phyloP scores from a whole-genome alignment of 2,329 filamentous ascomycete species.

The Alternaria gaisen region DNA sequence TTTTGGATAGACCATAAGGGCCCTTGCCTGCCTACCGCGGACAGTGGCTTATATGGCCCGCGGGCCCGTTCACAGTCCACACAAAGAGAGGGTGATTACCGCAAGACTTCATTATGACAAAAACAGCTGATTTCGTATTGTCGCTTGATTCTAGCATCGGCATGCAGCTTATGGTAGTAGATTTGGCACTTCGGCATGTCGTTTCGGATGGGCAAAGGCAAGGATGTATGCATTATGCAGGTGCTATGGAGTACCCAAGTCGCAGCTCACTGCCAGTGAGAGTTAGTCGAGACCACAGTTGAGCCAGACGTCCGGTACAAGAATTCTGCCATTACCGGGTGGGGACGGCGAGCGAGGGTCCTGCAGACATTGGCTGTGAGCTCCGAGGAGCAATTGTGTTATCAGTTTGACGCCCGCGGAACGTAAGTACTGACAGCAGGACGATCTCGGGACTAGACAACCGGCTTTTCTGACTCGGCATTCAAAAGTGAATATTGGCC shows the following conservation, averaged over 20 bases:
- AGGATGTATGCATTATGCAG: conserved; percentile 4
- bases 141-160: conserved; percentile 11
- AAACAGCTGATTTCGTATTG: not conserved
- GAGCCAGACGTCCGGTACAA: not conserved
- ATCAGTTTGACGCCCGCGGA: conserved; percentile 8
- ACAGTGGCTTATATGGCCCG: not conserved
- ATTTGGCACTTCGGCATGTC: conserved; percentile 4
- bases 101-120: not conserved
- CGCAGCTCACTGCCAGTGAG: not conserved
- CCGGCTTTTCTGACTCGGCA: not conserved
- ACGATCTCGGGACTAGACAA: not conserved
- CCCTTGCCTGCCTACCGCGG: not conserved
- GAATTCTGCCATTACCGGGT: not conserved
- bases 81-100: not conserved
- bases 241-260: conserved; percentile 1
- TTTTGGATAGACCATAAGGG: not conserved
- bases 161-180: not conserved
- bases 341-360: not conserved
- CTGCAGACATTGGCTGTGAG: not conserved
- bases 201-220: conserved; percentile 4
- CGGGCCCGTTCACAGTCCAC: not conserved
- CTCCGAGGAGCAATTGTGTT: not conserved
- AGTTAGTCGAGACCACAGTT: not conserved
- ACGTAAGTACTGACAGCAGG: not conserved
- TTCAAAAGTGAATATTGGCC: not conserved